A percentile compares a stretch with the other conserved stretches of the same genome.
Evolutionary conservation across 2,329 filamentous ascomycete genomes (phyloP).

Genomic region (Cordyceps pruinosa): DNA sequence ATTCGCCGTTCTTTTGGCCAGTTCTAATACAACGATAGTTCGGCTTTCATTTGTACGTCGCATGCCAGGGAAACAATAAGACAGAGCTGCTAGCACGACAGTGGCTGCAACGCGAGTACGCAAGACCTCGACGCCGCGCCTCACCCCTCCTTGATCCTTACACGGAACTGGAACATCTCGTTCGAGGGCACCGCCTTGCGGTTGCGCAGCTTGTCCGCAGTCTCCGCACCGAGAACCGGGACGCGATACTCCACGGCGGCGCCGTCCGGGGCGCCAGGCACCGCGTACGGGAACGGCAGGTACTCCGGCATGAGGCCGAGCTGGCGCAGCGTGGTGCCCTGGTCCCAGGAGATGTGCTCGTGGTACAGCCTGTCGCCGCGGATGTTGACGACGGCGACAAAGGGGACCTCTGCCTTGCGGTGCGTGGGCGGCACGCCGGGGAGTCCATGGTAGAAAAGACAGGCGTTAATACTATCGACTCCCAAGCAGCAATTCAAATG

Average conservation of each 20-base stretch:
- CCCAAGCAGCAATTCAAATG: not conserved
- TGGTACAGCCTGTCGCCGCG: conserved; percentile 55
- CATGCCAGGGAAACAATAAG: no score
- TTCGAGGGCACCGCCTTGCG: conserved; percentile 26
- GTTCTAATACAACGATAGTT: no score
- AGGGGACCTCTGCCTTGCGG: conserved; percentile 45
- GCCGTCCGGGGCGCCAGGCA: not conserved
- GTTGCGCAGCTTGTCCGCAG: conserved; percentile 27
- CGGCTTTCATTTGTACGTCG: no score
- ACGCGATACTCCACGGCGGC: conserved; percentile 24
- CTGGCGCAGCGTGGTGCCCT: conserved; percentile 53
- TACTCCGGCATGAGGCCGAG: conserved; percentile 38
- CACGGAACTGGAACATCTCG: conserved; percentile 22
- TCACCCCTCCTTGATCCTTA: not conserved
- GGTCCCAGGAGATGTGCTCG: conserved; percentile 62
- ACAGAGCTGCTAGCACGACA: no score
- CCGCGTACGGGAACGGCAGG: conserved; percentile 5
- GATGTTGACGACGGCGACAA: conserved; percentile 56
- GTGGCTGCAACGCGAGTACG: no score
- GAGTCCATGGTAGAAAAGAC: conserved; percentile 20
- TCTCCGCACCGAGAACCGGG: conserved; percentile 26
- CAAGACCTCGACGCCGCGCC: no score
- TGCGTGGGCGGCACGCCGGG: conserved; percentile 48
- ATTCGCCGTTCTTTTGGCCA: no score
- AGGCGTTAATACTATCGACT: not conserved